Conservation (phyloP, 2,329 filamentous ascomycete species). For the Microsporum audouinii region DNA sequence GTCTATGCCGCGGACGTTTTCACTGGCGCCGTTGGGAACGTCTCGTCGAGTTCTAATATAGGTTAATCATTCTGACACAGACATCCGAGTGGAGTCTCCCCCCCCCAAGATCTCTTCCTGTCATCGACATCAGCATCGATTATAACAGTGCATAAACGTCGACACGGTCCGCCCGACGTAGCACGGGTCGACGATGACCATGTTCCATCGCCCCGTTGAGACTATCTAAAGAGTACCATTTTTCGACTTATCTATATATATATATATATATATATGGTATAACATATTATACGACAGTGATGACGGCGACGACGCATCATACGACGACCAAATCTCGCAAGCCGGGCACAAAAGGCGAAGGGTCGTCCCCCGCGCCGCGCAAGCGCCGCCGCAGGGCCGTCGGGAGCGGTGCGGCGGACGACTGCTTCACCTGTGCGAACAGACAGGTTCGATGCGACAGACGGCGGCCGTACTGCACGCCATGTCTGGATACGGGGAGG, state of each 20-base stretch:
- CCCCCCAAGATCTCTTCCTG: too few species aligned
- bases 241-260: neutral
- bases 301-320: neutral
- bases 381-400: constrained; percentile 80
- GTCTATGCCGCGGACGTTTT: too few species aligned
- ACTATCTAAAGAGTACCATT: neutral
- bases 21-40: neutral
- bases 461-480: constrained; percentile 84
- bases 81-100: neutral
- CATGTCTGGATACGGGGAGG: constrained; percentile 81
- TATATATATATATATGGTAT: neutral
- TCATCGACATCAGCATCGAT: neutral
- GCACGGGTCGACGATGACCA: neutral
- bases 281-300: neutral
- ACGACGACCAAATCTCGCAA: neutral
- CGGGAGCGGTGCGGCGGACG: constrained; percentile 77
- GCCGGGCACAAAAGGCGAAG: neutral
- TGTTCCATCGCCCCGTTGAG: neutral
- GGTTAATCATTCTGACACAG: neutral
- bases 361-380: constrained; percentile 24
- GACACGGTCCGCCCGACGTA: neutral
- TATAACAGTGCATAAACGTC: neutral
- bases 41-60: neutral
- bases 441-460: constrained; percentile 78
- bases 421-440: constrained; percentile 89